Evolutionary conservation across 1,284 basidiomycete species (phyloP), one percentile per base, ranked within the genome.

Genomic region (Sanguinoderma infundibulare): DNA sequence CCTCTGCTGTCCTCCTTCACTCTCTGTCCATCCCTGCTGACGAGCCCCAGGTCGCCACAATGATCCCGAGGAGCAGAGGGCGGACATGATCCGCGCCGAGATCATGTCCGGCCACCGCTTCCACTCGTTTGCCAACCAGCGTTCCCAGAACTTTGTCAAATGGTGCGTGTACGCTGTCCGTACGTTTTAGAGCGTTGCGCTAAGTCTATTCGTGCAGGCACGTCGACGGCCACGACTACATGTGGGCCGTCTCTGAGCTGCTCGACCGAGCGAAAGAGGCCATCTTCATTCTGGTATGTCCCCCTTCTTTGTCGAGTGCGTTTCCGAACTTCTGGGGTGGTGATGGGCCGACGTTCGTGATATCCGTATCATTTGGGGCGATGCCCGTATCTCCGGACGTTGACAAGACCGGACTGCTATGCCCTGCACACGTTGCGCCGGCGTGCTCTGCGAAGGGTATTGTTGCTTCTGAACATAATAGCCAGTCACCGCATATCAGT

Each of bases 171-270:
- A 20, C 1, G 34, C 36, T n/a, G 14, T 24, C 17, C 14, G 7
- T 36, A 9, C 8, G 14, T 14, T 14, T 24, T 34, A n/a, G 26
- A 20, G 32, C n/a, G 14, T 39, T 28, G 3, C 22, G 22, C 22
- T 32, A 12, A 51, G 14, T 7, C 10, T 26, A 3, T 36, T 10
- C 10, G 1, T 7, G 20, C 40, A 59, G 90, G 89, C 92, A 95
- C 71, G 84, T 96, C 53, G 94, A 96, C 70, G 94, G 95, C 0
- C 91, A 94, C 62, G 94, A 98, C 78, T 98, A 96, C 75, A 93
- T 98, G 83, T 97, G 91, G 85, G 95, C 96, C 0, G 74, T 97
- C 34, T 94, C 93, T 2, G 94, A 96, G 77, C 81, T 96, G 74
- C 82, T 98, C 26, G 94, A 97, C 54, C 85, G 78, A 49, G 89